Conservation (phyloP, 2,329 filamentous ascomycete species). For the Pseudopyricularia cyperi region DNA sequence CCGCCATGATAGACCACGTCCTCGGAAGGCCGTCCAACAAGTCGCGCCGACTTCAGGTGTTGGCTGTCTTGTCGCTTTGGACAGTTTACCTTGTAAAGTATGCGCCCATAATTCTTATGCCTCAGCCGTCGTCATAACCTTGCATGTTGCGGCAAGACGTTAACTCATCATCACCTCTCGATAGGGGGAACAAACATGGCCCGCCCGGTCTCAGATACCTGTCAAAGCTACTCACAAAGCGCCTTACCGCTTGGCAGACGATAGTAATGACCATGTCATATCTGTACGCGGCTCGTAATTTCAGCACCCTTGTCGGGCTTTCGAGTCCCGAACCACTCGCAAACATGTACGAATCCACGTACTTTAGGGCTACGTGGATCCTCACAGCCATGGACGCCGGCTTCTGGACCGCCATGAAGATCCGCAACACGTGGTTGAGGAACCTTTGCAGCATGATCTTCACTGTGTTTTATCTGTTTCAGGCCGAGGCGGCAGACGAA, state of each 20-base stretch:
- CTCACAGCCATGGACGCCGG: slow-evolving; percentile 89
- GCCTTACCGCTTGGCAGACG: slow-evolving; percentile 80
- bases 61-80: slow-evolving; percentile 88
- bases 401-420: slow-evolving; percentile 97
- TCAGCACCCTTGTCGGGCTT: slow-evolving; percentile 80
- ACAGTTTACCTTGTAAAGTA: slow-evolving; percentile 69
- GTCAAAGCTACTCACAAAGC: slow-evolving; percentile 56
- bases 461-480: slow-evolving; percentile 80
- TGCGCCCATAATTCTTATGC: slow-evolving; percentile 9
- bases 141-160: not conserved
- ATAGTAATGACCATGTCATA: slow-evolving; percentile 79
- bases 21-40: slow-evolving; percentile 81
- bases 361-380: slow-evolving; percentile 95
- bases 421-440: slow-evolving; percentile 63
- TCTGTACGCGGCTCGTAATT: slow-evolving; percentile 84
- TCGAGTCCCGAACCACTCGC: slow-evolving; percentile 88
- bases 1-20: slow-evolving; percentile 67
- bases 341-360: slow-evolving; percentile 83
- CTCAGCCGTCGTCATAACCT: not conserved
- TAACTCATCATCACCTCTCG: slow-evolving; percentile 8
- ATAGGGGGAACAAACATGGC: slow-evolving; percentile 74
- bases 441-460: slow-evolving; percentile 77
- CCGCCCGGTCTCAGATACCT: slow-evolving; percentile 62
- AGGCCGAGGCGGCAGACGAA: slow-evolving; percentile 88
- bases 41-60: slow-evolving; percentile 84